phyloP scores from a whole-genome alignment of 495 filamentous ascomycete genomes.

The Podospora pseudopauciseta region DNA sequence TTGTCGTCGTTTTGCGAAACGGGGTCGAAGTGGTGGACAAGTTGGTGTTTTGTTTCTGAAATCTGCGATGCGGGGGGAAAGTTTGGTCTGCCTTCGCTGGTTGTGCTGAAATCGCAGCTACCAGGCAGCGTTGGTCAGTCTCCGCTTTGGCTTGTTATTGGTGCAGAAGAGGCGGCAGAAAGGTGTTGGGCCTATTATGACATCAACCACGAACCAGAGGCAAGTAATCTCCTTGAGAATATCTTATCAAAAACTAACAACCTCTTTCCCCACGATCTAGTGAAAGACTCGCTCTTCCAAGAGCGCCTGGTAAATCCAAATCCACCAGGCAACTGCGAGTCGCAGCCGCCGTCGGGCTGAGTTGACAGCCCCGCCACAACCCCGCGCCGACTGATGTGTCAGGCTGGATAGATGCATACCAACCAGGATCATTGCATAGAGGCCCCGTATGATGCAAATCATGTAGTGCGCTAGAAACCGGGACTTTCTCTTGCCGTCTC shows the following conservation, averaged over 20 bases:
- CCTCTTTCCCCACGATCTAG: neutral
- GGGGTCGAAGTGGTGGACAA: neutral
- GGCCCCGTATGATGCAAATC: neutral
- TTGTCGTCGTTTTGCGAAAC: neutral
- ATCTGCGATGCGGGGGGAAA: neutral
- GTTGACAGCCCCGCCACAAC: neutral
- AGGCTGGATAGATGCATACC: neutral
- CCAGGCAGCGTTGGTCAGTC: slow-evolving; percentile 13
- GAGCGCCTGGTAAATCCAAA: neutral
- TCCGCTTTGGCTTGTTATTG: slow-evolving; percentile 8
- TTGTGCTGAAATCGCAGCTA: neutral
- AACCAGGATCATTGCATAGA: neutral
- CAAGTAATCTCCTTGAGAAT: neutral
- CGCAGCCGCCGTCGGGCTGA: neutral
- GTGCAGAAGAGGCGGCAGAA: neutral
- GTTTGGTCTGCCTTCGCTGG: neutral
- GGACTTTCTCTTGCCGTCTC: neutral
- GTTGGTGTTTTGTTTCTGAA: neutral
- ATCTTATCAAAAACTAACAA: neutral
- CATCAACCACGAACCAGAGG: neutral
- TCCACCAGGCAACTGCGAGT: neutral
- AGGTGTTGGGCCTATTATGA: slow-evolving; percentile 6
- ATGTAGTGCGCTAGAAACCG: neutral
- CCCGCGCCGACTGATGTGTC: neutral
- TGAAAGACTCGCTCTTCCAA: neutral